A percentile compares a stretch with the other conserved stretches of the same genome.
Evolutionary conservation across 352 stramenopile species (phyloP).

Genomic region (Phytophthora quininea): DNA sequence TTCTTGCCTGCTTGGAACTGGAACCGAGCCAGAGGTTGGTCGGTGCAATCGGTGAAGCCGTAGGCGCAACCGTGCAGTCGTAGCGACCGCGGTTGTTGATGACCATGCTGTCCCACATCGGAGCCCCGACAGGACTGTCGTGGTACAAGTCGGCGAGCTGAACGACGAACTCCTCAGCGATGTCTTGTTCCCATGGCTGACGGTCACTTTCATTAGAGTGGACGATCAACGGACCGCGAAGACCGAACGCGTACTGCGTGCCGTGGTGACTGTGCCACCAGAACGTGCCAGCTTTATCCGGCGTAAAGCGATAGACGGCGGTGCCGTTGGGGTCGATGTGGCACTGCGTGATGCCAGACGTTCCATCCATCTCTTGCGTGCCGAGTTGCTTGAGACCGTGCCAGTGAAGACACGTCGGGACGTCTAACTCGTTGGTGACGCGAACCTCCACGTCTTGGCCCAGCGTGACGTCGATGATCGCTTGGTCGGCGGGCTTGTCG

Average conservation of each 20-base stretch:
- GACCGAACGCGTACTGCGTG: constrained; percentile 38
- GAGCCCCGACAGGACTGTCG: not conserved
- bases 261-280: constrained; percentile 48
- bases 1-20: constrained; percentile 35
- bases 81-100: constrained; percentile 51
- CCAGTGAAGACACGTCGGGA: constrained; percentile 41
- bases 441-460: constrained; percentile 36
- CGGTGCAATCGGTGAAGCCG: constrained; percentile 23
- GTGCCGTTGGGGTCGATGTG: constrained; percentile 30
- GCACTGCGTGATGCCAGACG: constrained; percentile 44
- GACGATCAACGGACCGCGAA: constrained; percentile 43
- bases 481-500: constrained; percentile 29
- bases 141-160: constrained; percentile 47
- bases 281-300: constrained; percentile 39
- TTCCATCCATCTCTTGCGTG: constrained; percentile 45
- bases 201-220: constrained; percentile 19
- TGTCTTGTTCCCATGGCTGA: constrained; percentile 23
- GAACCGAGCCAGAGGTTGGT: constrained; percentile 32
- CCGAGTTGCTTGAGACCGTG: constrained; percentile 43
- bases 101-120: constrained; percentile 41
- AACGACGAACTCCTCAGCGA: constrained; percentile 33
- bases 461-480: constrained; percentile 32
- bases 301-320: constrained; percentile 34
- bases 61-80: constrained; percentile 35
- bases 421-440: constrained; percentile 32